These are phyloP conservation scores for Aspergillus ustus DNA, from an alignment of 2,329 filamentous ascomycete genomes.

Conservation along the genomic window DNA sequence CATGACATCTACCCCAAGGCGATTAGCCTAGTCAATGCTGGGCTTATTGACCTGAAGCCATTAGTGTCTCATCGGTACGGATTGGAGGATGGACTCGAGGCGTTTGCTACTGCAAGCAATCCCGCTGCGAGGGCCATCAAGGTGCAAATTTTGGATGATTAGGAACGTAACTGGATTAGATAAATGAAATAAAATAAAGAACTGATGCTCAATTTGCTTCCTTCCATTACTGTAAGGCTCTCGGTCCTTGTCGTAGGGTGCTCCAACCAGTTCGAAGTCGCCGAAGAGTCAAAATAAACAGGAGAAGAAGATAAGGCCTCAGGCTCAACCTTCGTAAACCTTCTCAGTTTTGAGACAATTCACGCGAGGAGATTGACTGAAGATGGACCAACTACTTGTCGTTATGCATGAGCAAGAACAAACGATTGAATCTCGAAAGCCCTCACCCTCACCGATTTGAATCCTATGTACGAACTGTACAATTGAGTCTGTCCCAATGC, in stretches of 20 bases:
- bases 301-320: too few relatives aligned
- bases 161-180: background rate
- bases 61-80: conserved; percentile 45
- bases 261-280: background rate
- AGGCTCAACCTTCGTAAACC: background rate
- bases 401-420: background rate
- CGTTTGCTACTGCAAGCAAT: conserved; percentile 43
- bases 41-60: conserved; percentile 44
- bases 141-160: conserved; percentile 30
- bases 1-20: conserved; percentile 31
- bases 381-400: background rate
- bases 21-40: conserved; percentile 35
- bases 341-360: background rate
- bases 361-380: background rate
- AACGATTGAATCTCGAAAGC: background rate
- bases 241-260: background rate
- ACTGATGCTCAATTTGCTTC: background rate
- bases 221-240: background rate
- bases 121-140: conserved; percentile 42
- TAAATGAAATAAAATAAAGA: background rate
- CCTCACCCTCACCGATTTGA: background rate
- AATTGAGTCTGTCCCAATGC: background rate
- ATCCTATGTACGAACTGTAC: background rate
- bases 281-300: too few relatives aligned
- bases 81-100: conserved; percentile 42